These are phyloP conservation scores for Heliosperma pusillum DNA, from an alignment of 148 eudicot genomes.

Conservation along the genomic window DNA sequence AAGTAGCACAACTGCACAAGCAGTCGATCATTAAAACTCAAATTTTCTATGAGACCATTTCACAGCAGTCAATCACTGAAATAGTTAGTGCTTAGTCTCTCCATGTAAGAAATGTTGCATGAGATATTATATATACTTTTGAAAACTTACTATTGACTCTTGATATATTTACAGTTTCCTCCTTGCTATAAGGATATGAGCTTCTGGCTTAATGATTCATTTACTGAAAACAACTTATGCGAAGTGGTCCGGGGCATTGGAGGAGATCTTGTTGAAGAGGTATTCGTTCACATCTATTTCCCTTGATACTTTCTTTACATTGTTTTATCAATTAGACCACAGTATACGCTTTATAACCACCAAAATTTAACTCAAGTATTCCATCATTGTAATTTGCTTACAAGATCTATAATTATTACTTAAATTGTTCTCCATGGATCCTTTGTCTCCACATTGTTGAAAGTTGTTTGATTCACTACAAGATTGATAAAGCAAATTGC, in stretches of 20 bases:
- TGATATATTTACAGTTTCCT: slow-evolving; percentile 58
- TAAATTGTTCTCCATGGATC: background rate
- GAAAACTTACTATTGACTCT: background rate
- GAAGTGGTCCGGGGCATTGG: slow-evolving; percentile 91
- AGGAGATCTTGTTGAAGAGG: slow-evolving; percentile 97
- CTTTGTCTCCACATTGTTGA: background rate
- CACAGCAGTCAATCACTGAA: background rate
- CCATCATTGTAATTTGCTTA: too few relatives aligned
- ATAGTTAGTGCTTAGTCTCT: background rate
- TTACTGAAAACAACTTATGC: slow-evolving; percentile 91
- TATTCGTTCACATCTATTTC: slow-evolving; percentile 21
- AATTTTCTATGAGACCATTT: too few relatives aligned
- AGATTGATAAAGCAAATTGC: too few relatives aligned
- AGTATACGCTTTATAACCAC: background rate
- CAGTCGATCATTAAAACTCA: too few relatives aligned
- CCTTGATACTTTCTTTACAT: background rate
- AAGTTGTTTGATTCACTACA: too few relatives aligned
- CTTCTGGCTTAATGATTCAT: slow-evolving; percentile 87
- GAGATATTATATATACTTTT: background rate
- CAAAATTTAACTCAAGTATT: background rate
- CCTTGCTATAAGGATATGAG: slow-evolving; percentile 97
- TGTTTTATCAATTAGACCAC: background rate
- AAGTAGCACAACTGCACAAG: background rate
- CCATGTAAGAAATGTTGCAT: background rate
- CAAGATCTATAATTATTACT: too few relatives aligned